Evolutionary conservation across 441 rosid genomes (phyloP).

Genomic region (Flueggea neowawraea): DNA sequence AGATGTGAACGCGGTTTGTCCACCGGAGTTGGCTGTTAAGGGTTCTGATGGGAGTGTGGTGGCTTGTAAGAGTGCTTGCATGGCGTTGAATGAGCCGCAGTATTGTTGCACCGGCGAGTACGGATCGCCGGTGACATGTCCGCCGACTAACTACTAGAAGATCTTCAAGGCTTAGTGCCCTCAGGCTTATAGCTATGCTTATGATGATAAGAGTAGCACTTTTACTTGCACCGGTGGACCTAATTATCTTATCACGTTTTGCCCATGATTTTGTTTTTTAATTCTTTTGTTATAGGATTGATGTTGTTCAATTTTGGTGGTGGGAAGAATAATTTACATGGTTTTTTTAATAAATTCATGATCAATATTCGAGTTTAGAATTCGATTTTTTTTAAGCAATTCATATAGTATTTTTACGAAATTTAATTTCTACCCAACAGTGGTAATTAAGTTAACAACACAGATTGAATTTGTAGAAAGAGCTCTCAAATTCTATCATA

Average conservation of each 20-base stretch:
- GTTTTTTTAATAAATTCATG: too few relatives aligned
- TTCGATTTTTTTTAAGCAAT: too few relatives aligned
- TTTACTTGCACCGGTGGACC: conserved; percentile 59
- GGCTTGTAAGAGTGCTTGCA: conserved; percentile 90
- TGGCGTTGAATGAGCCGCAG: conserved; percentile 55
- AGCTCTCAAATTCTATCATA: too few relatives aligned
- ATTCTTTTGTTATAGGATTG: too few relatives aligned
- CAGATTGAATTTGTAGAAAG: too few relatives aligned
- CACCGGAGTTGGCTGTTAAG: conserved; percentile 56
- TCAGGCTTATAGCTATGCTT: conserved; percentile 82
- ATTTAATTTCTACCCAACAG: too few relatives aligned
- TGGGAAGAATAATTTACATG: too few relatives aligned
- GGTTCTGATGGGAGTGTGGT: conserved; percentile 27
- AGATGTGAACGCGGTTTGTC: conserved; percentile 63
- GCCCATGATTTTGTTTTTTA: conserved; percentile 31
- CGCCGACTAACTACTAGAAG: conserved; percentile 58
- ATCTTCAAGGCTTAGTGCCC: conserved; percentile 76
- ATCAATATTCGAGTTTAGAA: too few relatives aligned
- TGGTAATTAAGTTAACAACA: too few relatives aligned
- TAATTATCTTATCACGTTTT: conserved; percentile 72
- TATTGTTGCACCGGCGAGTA: conserved; percentile 76
- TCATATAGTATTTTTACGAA: too few relatives aligned
- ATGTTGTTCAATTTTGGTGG: too few relatives aligned
- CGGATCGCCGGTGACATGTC: conserved; percentile 57
- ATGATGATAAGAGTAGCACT: conserved; percentile 76